phyloP scores from a whole-genome alignment of 2,329 filamentous ascomycete species.

The Xylariaceae sp. region DNA sequence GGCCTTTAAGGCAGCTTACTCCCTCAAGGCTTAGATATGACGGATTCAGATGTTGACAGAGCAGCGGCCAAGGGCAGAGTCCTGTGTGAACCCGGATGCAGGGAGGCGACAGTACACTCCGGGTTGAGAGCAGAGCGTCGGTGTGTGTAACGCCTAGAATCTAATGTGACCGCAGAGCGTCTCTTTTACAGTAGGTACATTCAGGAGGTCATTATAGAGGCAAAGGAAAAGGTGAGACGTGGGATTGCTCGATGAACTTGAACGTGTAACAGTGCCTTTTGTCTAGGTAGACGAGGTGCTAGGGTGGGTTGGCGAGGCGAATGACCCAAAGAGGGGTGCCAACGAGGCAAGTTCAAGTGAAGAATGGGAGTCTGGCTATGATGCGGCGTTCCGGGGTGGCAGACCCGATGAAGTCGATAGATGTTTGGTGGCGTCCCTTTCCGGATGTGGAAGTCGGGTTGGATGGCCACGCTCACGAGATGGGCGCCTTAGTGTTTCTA shows the following conservation, averaged over 20 bases:
- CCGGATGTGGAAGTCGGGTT: conserved; percentile 10
- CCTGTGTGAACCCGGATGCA: no score
- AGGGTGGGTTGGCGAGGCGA: neutral
- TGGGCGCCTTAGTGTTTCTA: conserved; percentile 11
- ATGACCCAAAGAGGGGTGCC: conserved; percentile 11
- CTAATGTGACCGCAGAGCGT: no score
- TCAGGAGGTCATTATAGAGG: no score
- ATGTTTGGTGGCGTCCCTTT: conserved; percentile 8
- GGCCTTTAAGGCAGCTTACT: conserved; percentile 22
- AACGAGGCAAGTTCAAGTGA: neutral
- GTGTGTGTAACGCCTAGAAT: no score
- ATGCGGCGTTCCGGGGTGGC: neutral
- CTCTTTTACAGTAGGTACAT: no score
- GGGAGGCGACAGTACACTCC: no score
- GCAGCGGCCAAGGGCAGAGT: no score
- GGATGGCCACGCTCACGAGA: conserved; percentile 15
- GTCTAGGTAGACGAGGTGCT: neutral
- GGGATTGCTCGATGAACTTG: no score
- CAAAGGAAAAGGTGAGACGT: no score
- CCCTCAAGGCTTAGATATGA: conserved; percentile 6
- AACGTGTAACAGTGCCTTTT: neutral
- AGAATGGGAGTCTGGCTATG: no score
- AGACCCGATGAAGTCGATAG: neutral
- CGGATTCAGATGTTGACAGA: no score
- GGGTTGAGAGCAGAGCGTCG: no score